phyloP scores from a whole-genome alignment of 148 eudicot genomes.

The Rheum nobile region DNA sequence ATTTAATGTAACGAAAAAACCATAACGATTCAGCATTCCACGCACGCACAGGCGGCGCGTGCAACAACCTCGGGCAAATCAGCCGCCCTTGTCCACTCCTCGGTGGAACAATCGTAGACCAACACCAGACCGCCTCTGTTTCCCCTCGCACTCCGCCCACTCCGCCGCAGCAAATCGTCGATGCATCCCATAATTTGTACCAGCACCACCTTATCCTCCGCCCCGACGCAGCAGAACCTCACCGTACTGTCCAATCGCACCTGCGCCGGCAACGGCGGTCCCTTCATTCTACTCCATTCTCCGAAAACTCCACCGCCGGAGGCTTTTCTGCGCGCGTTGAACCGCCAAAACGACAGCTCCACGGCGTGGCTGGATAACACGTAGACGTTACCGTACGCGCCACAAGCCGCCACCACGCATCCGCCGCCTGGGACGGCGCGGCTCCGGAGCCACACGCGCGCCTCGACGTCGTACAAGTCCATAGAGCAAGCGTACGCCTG shows the following conservation, averaged over 20 bases:
- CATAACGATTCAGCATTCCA: conserved; percentile 32
- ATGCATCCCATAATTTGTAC: conserved; percentile 61
- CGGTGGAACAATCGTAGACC: conserved; percentile 50
- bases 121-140: conserved; percentile 47
- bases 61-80: conserved; percentile 50
- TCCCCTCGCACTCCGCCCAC: conserved; percentile 53
- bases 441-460: conserved; percentile 48
- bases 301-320: conserved; percentile 24
- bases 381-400: conserved; percentile 40
- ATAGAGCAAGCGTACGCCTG: conserved; percentile 60
- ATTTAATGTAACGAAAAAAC: not conserved
- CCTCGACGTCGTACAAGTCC: conserved; percentile 61
- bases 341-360: conserved; percentile 76
- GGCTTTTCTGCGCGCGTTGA: conserved; percentile 29
- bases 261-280: conserved; percentile 63
- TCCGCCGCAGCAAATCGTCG: conserved; percentile 49
- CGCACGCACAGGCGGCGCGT: conserved; percentile 69
- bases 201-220: conserved; percentile 64
- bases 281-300: conserved; percentile 58
- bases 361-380: conserved; percentile 69
- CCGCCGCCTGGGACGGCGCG: conserved; percentile 72
- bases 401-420: conserved; percentile 81
- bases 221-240: conserved; percentile 60
- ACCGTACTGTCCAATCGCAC: conserved; percentile 55
- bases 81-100: conserved; percentile 63